Evolutionary conservation across 805 yeast genomes (phyloP).

Genomic region (Lachancea mirantina): DNA sequence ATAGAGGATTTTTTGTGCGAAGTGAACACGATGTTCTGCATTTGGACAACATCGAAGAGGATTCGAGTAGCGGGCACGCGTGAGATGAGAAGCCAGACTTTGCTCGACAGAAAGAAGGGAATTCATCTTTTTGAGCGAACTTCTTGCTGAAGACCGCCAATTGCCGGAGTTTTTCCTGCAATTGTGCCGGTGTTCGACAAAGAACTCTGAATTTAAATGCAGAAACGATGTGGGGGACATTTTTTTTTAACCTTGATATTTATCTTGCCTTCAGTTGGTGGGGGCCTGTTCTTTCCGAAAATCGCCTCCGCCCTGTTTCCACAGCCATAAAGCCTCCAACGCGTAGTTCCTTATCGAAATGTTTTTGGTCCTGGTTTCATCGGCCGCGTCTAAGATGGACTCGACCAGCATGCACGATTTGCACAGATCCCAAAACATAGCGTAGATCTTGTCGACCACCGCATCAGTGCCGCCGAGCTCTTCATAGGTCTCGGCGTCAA

Average conservation of each 20-base stretch:
- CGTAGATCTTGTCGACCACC: constrained; percentile 32
- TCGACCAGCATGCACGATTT: constrained; percentile 57
- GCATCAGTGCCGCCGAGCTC: constrained; percentile 34
- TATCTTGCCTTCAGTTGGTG: constrained; percentile 1
- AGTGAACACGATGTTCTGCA: too few species aligned
- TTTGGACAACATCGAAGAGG: too few species aligned
- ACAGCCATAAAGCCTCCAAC: constrained; percentile 83
- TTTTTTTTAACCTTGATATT: not conserved
- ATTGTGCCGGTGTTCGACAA: not conserved
- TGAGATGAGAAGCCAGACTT: too few species aligned
- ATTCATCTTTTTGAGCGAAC: too few species aligned
- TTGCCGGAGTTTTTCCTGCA: constrained; percentile 5
- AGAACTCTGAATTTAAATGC: constrained; percentile 2
- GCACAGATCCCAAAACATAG: constrained; percentile 63
- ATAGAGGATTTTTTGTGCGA: too few species aligned
- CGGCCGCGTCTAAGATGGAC: constrained; percentile 58
- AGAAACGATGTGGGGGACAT: constrained; percentile 4
- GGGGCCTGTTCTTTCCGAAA: constrained; percentile 9
- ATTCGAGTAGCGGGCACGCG: too few species aligned
- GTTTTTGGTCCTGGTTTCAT: constrained; percentile 55
- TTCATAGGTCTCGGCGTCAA: constrained; percentile 32
- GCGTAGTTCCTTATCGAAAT: constrained; percentile 77
- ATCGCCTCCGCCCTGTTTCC: constrained; percentile 51
- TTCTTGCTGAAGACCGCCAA: too few species aligned
- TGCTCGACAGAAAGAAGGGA: too few species aligned